Evolutionary conservation across 2,329 filamentous ascomycete genomes (phyloP), one percentile per base, ranked within the genome.

Genomic region (Botrytis medusae): DNA sequence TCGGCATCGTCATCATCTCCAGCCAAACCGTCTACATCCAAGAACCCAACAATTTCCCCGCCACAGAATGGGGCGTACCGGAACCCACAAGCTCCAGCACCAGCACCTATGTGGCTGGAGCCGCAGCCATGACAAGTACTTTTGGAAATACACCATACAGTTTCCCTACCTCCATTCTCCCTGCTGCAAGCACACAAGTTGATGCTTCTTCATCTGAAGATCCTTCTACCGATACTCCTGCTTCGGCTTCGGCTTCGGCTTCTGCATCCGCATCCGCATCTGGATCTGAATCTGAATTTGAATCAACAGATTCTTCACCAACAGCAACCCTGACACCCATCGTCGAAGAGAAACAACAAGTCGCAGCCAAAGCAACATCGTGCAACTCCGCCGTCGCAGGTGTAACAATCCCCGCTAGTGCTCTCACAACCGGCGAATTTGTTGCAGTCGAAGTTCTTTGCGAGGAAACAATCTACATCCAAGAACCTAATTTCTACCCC

Each of bases 11-110:
- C 18, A 34, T 71, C 25, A 12, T 71, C 29, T 71, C 69, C 16
- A 65, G 59, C 32, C 34, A 54, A 54, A 71, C 69, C 10, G 8
- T 71, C 34, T 71, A 44, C 2, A 22, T 71, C 16, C 44, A 71
- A 57, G 59, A 71, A n/a, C 69, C 69, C 42, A 71, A 71, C 44
- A 25, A 14, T 20, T 40, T 64, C 4, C 46, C 69, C 10, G 20
- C 59, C 9, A 71, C 60, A 1, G n/a, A 32, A 37, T 71, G 44
- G 44, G 46, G 69, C 12, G 20, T 71, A 2, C n/a, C 46, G 3
- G 34, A 20, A 37, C 22, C 34, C 20, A 61, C 54, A 12, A 8
- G n/a, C 18, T 20, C 54, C 10, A 29, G 29, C 29, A 22, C 18
- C 5, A 32, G 29, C 20, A 12, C 18, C 9, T 6, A 8, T 22